These are phyloP conservation scores for Xylaria sp. DNA, from an alignment of 2,329 filamentous ascomycete species.

Conservation along the genomic window DNA sequence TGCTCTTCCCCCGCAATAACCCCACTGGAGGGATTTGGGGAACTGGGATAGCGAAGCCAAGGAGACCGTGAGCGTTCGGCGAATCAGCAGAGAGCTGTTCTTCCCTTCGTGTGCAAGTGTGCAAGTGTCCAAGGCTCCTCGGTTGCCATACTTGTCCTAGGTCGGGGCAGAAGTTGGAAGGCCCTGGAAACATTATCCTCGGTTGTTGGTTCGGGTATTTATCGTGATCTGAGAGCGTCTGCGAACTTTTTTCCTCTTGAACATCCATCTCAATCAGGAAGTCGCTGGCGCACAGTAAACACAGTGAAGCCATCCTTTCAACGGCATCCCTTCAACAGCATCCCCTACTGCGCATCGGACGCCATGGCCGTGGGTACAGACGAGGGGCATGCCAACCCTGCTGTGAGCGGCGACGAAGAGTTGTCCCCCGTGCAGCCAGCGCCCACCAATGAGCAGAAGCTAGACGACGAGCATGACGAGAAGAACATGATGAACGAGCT, in stretches of 20 bases:
- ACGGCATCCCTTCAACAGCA: neutral
- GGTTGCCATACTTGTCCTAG: no score
- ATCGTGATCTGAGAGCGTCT: neutral
- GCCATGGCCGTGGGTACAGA: constrained; percentile 24
- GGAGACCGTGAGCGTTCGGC: constrained; percentile 7
- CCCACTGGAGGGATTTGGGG: constrained; percentile 7
- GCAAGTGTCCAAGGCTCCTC: neutral
- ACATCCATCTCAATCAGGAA: neutral
- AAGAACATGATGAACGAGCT: constrained; percentile 41
- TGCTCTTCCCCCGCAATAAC: constrained; percentile 25
- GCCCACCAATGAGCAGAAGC: constrained; percentile 15
- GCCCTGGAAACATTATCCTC: no score
- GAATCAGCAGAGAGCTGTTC: constrained; percentile 22
- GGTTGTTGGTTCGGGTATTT: neutral
- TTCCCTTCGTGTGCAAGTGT: neutral
- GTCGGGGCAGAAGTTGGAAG: no score
- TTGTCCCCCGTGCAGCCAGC: constrained; percentile 21
- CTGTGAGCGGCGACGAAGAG: constrained; percentile 21
- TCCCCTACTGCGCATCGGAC: no score
- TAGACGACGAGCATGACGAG: constrained; percentile 19
- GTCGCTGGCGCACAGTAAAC: constrained; percentile 20
- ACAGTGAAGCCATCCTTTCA: constrained; percentile 1
- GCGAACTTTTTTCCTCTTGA: neutral
- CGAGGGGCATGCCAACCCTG: constrained; percentile 19
- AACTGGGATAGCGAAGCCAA: constrained; percentile 8